phyloP scores from a whole-genome alignment of 2,329 filamentous ascomycete genomes.

The Fusarium goolgardi region DNA sequence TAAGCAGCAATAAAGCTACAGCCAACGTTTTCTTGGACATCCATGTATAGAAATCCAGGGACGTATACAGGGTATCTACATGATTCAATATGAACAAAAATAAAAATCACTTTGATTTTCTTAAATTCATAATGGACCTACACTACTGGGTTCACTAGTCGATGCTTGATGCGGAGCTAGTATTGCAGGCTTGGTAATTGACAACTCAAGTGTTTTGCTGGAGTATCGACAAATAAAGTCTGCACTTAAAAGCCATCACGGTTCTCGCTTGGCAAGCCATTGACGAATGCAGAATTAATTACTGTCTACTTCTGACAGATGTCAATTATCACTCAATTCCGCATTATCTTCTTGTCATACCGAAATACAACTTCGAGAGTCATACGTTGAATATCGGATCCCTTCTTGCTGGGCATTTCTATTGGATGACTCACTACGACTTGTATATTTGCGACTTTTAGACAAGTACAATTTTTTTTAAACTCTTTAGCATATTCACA shows the following conservation, averaged over 20 bases:
- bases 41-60: not conserved
- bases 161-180: conserved; percentile 29
- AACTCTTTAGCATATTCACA: conserved; percentile 18
- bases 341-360: not conserved
- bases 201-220: conserved; percentile 7
- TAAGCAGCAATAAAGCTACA: not conserved
- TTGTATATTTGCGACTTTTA: conserved; percentile 19
- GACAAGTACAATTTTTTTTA: conserved; percentile 34
- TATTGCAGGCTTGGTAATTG: not conserved
- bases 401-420: conserved; percentile 32
- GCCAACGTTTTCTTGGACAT: not conserved
- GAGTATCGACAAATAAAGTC: conserved; percentile 34
- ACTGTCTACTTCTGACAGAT: not conserved
- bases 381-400: conserved; percentile 34
- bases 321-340: conserved; percentile 12
- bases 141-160: not conserved
- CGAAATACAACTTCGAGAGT: conserved; percentile 13
- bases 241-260: conserved; percentile 23
- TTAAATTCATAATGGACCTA: not conserved
- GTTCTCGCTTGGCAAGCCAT: conserved; percentile 17
- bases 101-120: not conserved
- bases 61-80: not conserved
- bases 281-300: conserved; percentile 4
- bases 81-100: not conserved
- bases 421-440: conserved; percentile 43